These are phyloP conservation scores for Moricandia arvensis DNA, from an alignment of 345 rosid species.

Conservation along the genomic window DNA sequence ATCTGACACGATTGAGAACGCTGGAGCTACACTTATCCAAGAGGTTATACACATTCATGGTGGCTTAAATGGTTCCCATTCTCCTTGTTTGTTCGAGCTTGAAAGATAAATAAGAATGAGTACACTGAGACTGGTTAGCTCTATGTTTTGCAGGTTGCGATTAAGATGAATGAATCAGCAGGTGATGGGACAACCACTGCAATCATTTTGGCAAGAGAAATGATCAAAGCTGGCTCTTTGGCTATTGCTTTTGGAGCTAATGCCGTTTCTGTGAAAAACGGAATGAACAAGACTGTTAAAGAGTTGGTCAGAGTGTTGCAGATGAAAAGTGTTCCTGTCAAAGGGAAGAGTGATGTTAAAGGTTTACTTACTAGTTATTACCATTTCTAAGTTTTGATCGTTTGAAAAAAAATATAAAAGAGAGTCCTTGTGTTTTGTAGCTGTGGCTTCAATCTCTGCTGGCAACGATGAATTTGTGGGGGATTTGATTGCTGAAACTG, in stretches of 20 bases:
- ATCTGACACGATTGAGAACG: slow-evolving; percentile 71
- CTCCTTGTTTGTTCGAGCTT: background rate
- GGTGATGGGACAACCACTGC: slow-evolving; percentile 96
- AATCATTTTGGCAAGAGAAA: slow-evolving; percentile 71
- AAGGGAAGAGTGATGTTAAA: slow-evolving; percentile 62
- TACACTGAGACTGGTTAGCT: background rate
- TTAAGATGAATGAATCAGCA: slow-evolving; percentile 74
- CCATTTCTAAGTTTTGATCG: background rate
- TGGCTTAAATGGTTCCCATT: slow-evolving; percentile 38
- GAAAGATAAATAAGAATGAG: background rate
- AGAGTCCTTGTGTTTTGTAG: slow-evolving; percentile 42
- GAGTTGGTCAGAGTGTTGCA: slow-evolving; percentile 53
- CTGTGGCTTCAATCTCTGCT: slow-evolving; percentile 88
- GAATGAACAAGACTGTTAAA: slow-evolving; percentile 62
- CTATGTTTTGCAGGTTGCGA: slow-evolving; percentile 60
- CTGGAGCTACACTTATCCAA: slow-evolving; percentile 75
- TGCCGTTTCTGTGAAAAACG: slow-evolving; percentile 66
- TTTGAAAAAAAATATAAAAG: background rate
- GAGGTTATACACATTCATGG: slow-evolving; percentile 70
- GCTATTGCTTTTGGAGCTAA: slow-evolving; percentile 82
- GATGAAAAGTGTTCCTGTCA: slow-evolving; percentile 57
- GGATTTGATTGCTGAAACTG: slow-evolving; percentile 64
- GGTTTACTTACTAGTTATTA: slow-evolving; percentile 35
- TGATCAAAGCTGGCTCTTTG: slow-evolving; percentile 70
- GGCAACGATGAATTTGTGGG: slow-evolving; percentile 82